Conservation (phyloP, 257 asterid species). For the Lantana camara region DNA sequence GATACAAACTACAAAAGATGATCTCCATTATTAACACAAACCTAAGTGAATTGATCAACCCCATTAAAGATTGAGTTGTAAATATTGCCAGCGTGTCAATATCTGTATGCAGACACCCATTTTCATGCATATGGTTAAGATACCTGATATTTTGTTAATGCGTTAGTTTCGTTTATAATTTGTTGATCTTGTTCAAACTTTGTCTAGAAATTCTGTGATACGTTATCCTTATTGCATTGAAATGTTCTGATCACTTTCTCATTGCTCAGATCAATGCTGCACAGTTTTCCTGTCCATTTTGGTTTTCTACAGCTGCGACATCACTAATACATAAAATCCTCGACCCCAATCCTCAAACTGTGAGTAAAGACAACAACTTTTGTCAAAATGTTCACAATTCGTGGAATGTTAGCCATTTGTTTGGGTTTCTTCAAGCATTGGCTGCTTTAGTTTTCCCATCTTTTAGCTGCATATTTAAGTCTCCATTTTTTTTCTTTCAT, state of each 20-base stretch:
- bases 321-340: constrained; percentile 74
- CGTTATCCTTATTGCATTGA: constrained; percentile 11
- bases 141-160: constrained; percentile 10
- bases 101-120: not conserved
- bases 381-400: constrained; percentile 8
- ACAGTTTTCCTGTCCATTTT: constrained; percentile 78
- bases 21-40: not conserved
- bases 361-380: constrained; percentile 40
- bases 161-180: constrained; percentile 4
- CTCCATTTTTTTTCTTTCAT: constrained; percentile 1
- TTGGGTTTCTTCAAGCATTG: not conserved
- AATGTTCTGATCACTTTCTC: constrained; percentile 26
- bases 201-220: constrained; percentile 16
- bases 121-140: constrained; percentile 19
- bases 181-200: not conserved
- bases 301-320: constrained; percentile 80
- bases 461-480: constrained; percentile 1
- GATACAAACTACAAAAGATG: constrained; percentile 6
- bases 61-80: constrained; percentile 14
- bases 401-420: constrained; percentile 16
- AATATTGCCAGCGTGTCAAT: constrained; percentile 1
- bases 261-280: constrained; percentile 77
- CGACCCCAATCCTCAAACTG: constrained; percentile 83
- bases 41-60: not conserved
- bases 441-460: not conserved